Evolutionary conservation across 2,329 filamentous ascomycete genomes (phyloP).

Genomic region (Phoma sp.): DNA sequence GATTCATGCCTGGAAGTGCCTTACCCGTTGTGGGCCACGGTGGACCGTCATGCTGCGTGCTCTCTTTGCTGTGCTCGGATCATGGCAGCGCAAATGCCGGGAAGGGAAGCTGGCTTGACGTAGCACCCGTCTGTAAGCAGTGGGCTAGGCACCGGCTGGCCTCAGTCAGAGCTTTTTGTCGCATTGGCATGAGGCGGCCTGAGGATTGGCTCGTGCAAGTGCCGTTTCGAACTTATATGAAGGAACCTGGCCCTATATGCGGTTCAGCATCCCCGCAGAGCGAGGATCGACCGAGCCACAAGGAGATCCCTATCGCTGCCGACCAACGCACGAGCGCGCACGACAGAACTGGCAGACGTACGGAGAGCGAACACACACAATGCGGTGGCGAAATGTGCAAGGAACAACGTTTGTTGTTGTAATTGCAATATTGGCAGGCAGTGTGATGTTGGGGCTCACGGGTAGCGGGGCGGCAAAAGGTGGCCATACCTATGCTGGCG

Average conservation of each 20-base stretch:
- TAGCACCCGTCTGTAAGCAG: constrained; percentile 46
- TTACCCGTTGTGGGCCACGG: constrained; percentile 30
- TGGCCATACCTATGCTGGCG: constrained; percentile 15
- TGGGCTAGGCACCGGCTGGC: constrained; percentile 34
- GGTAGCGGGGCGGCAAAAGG: constrained; percentile 25
- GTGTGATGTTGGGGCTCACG: constrained; percentile 9
- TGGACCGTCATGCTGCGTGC: constrained; percentile 36
- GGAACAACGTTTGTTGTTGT: constrained; percentile 11
- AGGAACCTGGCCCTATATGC: constrained; percentile 46
- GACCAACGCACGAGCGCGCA: constrained; percentile 40
- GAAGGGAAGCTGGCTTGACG: constrained; percentile 44
- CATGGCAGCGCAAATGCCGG: constrained; percentile 35
- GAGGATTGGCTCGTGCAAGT: constrained; percentile 49
- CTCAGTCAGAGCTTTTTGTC: constrained; percentile 40
- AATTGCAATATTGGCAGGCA: constrained; percentile 11
- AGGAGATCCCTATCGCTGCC: constrained; percentile 36
- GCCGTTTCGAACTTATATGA: constrained; percentile 50
- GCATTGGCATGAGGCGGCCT: constrained; percentile 46
- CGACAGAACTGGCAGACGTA: constrained; percentile 35
- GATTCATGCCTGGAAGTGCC: constrained; percentile 40
- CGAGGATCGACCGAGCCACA: constrained; percentile 47
- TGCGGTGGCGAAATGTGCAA: constrained; percentile 22
- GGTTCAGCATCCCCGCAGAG: constrained; percentile 42
- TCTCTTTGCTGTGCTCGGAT: constrained; percentile 32
- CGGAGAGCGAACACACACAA: constrained; percentile 26